Base-by-base conservation (phyloP, 2,329 filamentous ascomycete genomes). In the Cladosporium sp. region DNA sequence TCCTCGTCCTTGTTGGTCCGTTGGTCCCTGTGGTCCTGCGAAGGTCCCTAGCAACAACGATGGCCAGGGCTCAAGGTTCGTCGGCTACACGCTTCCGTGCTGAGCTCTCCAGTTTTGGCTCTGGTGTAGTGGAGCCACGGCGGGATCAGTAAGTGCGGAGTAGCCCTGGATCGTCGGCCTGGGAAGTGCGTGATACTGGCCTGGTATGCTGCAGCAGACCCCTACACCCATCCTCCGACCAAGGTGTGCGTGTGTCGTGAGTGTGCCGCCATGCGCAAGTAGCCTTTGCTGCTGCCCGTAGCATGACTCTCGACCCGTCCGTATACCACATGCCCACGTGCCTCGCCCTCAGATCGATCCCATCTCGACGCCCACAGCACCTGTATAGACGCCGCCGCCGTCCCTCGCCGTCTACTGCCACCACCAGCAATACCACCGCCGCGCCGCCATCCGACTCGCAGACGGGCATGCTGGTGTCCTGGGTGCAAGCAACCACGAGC, bases 401-500 rank as follows among this genome's bases (percentile, higher is more conserved):
- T 16, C 55, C 18, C 23, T 28, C 49, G 14, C 6, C 49, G 14
- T 11, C 49, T 7, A 50, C 46, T 16, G 23, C 14, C 31, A 28
- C 37, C 23, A 28, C 56, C 37, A 18, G 10, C 56, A 59, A 37
- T 21, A 26, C 56, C 35, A 14, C 31, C 33, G 33, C 60, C 7
- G 26, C 55, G 31, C 29, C 35, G 28, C 49, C 35, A 40, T 35
- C 11, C 23, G 7, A 55, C 21, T 29, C 23, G 31, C 21, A 46
- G 18, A 63, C 50, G 60, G 49, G 60, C 60, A 63, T 63, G 60
- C 60, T 56, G 60, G 23, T 31, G 37, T 29, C 50, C 49, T 56
- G 16, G 40, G 23, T 29, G 33, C 23, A 31, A 29, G 52, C 18
- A 12, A 46, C 49, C 49, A 26, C 49, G 50, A 53, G 49, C 49